Evolutionary conservation across 1,139 yeast genomes (phyloP), one percentile per base, ranked within the genome.

Genomic region (Diutina pseudorugosa): DNA sequence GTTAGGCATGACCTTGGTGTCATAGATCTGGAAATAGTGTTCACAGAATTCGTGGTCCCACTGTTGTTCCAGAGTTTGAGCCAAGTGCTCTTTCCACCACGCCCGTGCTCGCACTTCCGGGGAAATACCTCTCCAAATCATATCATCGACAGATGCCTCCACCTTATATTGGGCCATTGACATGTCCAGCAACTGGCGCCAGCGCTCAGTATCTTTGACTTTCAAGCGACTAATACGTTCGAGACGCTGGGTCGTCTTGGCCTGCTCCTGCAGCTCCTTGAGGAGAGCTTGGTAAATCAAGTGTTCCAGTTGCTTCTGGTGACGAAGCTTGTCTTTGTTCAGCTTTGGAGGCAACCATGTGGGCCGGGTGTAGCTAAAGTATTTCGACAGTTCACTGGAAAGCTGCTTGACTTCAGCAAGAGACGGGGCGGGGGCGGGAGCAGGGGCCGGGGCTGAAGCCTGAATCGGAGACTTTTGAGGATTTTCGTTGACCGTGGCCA

Each of bases 51-150:
- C 41, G 25, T 45, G 49, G 19, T 45, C 49, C n/a, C 18, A 45
- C 6, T 27, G n/a, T 12, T 27, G 21, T 11, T 7, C 21, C 49
- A 45, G 49, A 5, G 30, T 33, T 18, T 45, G 36, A n/a, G 49
- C 49, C 49, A 45, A 25, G 21, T 45, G 49, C 9, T 45, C 49
- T 9, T 45, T 45, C 49, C 49, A 45, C 49, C 49, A 45, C 3
- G 49, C 49, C 21, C 27, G 27, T 20, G 49, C 14, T 6, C 49
- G 36, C 8, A 45, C 21, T n/a, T 27, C 49, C 25, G 36, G 19
- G 11, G 40, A 9, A 4, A 45, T 45, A 3, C 49, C 49, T 16
- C 49, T n/a, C 49, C 49, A 45, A 5, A 45, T 41, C 49, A 45
- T 45, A 9, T 45, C 49, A 11, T 45, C 49, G 18, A 45, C 49